phyloP scores from a whole-genome alignment of 2,329 filamentous ascomycete species.

The Gaeumannomyces tritici region DNA sequence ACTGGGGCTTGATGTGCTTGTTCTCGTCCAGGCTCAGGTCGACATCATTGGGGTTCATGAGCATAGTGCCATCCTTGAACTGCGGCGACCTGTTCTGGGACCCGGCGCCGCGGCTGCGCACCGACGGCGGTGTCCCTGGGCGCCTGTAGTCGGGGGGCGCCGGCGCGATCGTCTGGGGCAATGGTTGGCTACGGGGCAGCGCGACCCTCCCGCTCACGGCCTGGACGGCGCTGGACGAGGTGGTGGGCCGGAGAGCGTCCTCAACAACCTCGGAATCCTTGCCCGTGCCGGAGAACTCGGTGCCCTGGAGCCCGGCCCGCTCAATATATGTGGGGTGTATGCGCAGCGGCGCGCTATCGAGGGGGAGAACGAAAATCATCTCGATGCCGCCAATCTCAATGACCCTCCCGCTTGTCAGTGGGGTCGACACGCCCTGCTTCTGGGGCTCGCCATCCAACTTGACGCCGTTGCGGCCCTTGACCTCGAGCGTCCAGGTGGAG shows the following conservation, averaged over 20 bases:
- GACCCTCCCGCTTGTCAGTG: slow-evolving; percentile 76
- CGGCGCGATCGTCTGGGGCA: slow-evolving; percentile 44
- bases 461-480: slow-evolving; percentile 87
- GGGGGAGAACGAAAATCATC: slow-evolving; percentile 97
- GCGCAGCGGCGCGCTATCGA: slow-evolving; percentile 50
- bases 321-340: slow-evolving; percentile 63
- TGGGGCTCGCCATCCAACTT: slow-evolving; percentile 68
- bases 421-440: slow-evolving; percentile 54
- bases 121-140: slow-evolving; percentile 50
- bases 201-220: slow-evolving; percentile 15
- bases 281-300: slow-evolving; percentile 12
- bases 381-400: slow-evolving; percentile 88
- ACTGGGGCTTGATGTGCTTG: slow-evolving; percentile 88
- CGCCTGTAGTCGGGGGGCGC: slow-evolving; percentile 51
- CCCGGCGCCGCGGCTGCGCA: slow-evolving; percentile 21
- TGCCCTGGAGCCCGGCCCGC: slow-evolving; percentile 46
- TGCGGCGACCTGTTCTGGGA: slow-evolving; percentile 27
- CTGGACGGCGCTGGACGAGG: slow-evolving; percentile 1
- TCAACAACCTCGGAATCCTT: slow-evolving; percentile 11
- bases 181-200: slow-evolving; percentile 17
- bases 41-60: slow-evolving; percentile 46
- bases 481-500: slow-evolving; percentile 70
- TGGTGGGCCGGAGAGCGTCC: slow-evolving; percentile 15
- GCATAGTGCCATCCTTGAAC: slow-evolving; percentile 26
- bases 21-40: slow-evolving; percentile 77